Base-by-base conservation (phyloP, 2,329 filamentous ascomycete genomes). In the Emmonsiellopsis sp. region DNA sequence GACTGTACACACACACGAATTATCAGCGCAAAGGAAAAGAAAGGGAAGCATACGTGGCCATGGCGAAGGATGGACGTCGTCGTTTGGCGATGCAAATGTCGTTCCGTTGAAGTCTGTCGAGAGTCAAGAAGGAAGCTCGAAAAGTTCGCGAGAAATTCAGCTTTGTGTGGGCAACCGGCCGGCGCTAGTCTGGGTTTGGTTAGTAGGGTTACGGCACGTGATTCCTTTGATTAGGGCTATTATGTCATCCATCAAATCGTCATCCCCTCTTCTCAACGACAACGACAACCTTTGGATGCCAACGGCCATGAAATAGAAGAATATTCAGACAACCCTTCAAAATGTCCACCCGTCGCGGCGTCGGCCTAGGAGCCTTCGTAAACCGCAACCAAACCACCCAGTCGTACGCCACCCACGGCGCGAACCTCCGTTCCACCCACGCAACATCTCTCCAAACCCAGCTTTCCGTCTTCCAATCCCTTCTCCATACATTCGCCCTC, bases 401-500 rank as follows among this genome's bases (percentile, higher is more conserved):
- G 51, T 91, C 93, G 64, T 97, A 92, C 75, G 90, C 91, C 55
- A 86, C 83, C 30, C 92, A 96, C 77, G 93, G 93, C 67, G 87
- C 84, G 57, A 85, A 81, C 50, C 84, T 98, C n/a, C 89, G 91
- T 58, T 86, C 81, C 54, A 84, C 83, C 62, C 92, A 97, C 72
- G 83, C 89, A 47, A 82, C 85, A 60, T 92, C 91, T 15, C 84
- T 98, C 61, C 85, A 89, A 64, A 95, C 90, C 38, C 93, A 98
- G 69, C 86, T 98, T 57, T 86, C 90, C 60, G 91, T 97, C 65
- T 98, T 98, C 79, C 90, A 95, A 66, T 93, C 89, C 15, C 80
- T 96, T 9, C 83, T 98, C 5, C 90, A 96, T 73, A 90, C 94
- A 71, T 98, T 98, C 72, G 89, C 91, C 44, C 81, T 92, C 65